Evolutionary conservation across 306 rosid species (phyloP), one percentile per base, ranked within the genome.

Genomic region (Medicago arabica): DNA sequence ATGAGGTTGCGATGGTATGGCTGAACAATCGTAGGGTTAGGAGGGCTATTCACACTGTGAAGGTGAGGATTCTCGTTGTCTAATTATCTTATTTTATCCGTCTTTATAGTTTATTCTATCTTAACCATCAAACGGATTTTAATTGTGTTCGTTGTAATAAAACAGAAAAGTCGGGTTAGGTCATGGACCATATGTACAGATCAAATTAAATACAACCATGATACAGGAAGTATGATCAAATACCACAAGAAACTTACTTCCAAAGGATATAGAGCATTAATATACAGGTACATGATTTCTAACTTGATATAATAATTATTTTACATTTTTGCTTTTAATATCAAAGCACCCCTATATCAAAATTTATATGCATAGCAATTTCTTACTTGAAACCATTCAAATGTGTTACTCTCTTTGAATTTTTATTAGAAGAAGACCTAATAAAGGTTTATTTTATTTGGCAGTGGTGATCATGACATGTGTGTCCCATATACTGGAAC

Each of bases 401-500:
- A 25, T 1, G 23, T 28, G 3, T 0, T 4, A 4, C 6, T 31
- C 1, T 34, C 6, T 0, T 15, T 15, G 8, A 17, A 13, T 11
- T 47, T 14, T 1, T 4, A n/a, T n/a, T n/a, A n/a, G n/a, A n/a
- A 47, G 1, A 1, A 49, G 17, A 2, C 16, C 9, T 4, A 11
- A 47, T 5, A 14, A 1, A 13, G 6, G 6, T 5, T 3, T 4
- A 11, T 47, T 14, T 49, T 3, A 43, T 43, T 2, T 57, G 1
- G 13, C 36, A 57, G 63, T 4, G 63, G 63, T 21, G 63, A 57
- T 19, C 63, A 57, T 57, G 63, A 57, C 34, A 57, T 57, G 78
- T 60, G 69, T 59, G 58, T 73, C 3, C 77, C 77, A 25, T 59
- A 1, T 60, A 74, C 78, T 11, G 78, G 78, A 34, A 74, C 47